phyloP scores from a whole-genome alignment of 306 rosid genomes.

The Glycine soja region DNA sequence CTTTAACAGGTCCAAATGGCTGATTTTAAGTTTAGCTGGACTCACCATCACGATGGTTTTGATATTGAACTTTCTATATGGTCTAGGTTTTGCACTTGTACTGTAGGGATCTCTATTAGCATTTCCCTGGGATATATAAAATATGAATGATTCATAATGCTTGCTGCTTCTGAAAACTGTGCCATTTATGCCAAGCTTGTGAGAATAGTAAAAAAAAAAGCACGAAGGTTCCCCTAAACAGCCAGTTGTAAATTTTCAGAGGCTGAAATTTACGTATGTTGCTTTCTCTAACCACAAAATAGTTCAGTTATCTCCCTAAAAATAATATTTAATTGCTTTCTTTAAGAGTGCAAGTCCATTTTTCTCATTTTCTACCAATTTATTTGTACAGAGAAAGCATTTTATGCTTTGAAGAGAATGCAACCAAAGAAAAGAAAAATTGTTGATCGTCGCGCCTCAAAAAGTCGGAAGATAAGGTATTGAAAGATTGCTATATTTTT shows the following conservation, averaged over 20 bases:
- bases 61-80: not conserved
- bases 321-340: not conserved
- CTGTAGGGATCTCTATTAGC: not conserved
- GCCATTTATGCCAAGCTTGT: slow-evolving; percentile 1
- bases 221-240: not conserved
- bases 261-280: not conserved
- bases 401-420: slow-evolving; percentile 69
- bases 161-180: not conserved
- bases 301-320: not conserved
- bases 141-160: not conserved
- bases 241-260: not conserved
- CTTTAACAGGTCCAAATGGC: not conserved
- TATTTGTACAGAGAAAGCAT: slow-evolving; percentile 61
- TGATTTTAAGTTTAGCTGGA: not conserved
- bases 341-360: slow-evolving; percentile 1
- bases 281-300: not conserved
- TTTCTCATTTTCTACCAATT: slow-evolving; percentile 40
- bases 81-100: not conserved
- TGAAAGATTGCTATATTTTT: not conserved
- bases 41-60: not conserved
- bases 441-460: slow-evolving; percentile 89
- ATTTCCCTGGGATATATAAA: not conserved
- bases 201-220: not conserved
- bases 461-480: slow-evolving; percentile 95
- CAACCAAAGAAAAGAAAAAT: slow-evolving; percentile 87